Evolutionary conservation across 1,139 yeast species (phyloP).

Genomic region (Zygoascus meyerae): DNA sequence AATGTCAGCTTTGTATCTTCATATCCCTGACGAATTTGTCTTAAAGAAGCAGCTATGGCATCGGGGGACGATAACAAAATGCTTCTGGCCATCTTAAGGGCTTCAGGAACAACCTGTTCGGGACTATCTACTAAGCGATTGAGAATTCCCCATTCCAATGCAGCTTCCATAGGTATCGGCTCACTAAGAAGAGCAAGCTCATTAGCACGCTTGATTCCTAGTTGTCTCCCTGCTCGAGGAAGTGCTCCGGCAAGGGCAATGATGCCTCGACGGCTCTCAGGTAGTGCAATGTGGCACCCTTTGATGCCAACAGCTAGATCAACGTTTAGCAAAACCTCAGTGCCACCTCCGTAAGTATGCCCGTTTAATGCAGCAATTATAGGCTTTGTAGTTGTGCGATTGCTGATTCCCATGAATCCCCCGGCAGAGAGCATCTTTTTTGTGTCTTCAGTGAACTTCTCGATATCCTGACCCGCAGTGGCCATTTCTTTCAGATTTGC

Average conservation of each 20-base stretch:
- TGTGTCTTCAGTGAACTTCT: neutral
- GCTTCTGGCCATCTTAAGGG: slow-evolving; percentile 25
- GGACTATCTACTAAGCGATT: slow-evolving; percentile 25
- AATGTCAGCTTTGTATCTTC: slow-evolving; percentile 22
- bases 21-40: slow-evolving; percentile 27
- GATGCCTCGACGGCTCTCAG: slow-evolving; percentile 32
- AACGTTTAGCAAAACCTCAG: slow-evolving; percentile 31
- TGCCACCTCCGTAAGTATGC: slow-evolving; percentile 32
- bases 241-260: slow-evolving; percentile 32
- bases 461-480: slow-evolving; percentile 1
- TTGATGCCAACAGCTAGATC: slow-evolving; percentile 30
- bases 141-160: slow-evolving; percentile 29
- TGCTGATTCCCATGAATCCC: slow-evolving; percentile 31
- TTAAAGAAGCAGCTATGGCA: slow-evolving; percentile 25
- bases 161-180: slow-evolving; percentile 28
- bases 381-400: slow-evolving; percentile 28
- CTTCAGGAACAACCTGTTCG: slow-evolving; percentile 26
- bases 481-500: slow-evolving; percentile 31
- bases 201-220: slow-evolving; percentile 29
- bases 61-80: slow-evolving; percentile 30
- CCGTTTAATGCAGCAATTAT: slow-evolving; percentile 33
- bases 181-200: slow-evolving; percentile 31
- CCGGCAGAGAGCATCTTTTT: slow-evolving; percentile 10
- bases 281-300: slow-evolving; percentile 27
- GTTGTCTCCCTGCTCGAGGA: slow-evolving; percentile 27